Conservation (phyloP, 2,329 filamentous ascomycete genomes). For the Aspergillus melleus region DNA sequence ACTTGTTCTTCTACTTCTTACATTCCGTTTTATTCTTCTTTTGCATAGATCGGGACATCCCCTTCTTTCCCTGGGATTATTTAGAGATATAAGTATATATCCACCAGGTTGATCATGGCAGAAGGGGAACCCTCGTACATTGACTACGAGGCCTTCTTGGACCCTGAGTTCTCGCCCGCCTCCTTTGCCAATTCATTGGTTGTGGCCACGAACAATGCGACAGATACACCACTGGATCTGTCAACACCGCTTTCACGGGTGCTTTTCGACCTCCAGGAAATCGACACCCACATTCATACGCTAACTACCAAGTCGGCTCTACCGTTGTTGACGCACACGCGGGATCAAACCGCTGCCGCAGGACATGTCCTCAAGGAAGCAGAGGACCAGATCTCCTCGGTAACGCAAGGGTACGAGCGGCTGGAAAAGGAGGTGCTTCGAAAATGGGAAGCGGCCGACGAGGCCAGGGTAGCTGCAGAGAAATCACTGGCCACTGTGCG, state of each 20-base stretch:
- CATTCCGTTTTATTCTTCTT: neutral
- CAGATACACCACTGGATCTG: constrained; percentile 86
- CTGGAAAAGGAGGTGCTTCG: constrained; percentile 83
- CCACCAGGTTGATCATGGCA: constrained; percentile 27
- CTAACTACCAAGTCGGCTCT: constrained; percentile 82
- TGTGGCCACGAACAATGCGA: constrained; percentile 85
- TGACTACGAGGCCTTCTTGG: constrained; percentile 89
- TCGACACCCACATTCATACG: constrained; percentile 91
- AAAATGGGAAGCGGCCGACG: constrained; percentile 81
- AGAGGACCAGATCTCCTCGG: constrained; percentile 73
- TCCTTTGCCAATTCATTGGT: constrained; percentile 87
- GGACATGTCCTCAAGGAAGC: constrained; percentile 72
- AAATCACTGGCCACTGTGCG: constrained; percentile 78
- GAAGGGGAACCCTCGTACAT: constrained; percentile 72
- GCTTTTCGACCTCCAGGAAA: constrained; percentile 93
- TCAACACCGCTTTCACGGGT: constrained; percentile 91
- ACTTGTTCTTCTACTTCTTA: neutral
- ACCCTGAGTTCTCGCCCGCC: constrained; percentile 76
- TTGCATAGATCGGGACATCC: neutral
- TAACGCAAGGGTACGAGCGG: constrained; percentile 82
- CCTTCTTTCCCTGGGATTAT: neutral
- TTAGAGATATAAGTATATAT: neutral
- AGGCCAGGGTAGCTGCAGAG: constrained; percentile 74
- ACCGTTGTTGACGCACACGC: constrained; percentile 76
- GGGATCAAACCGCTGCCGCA: constrained; percentile 71